phyloP scores from a whole-genome alignment of 2,329 filamentous ascomycete genomes.

The Dactylellina drechsleri region DNA sequence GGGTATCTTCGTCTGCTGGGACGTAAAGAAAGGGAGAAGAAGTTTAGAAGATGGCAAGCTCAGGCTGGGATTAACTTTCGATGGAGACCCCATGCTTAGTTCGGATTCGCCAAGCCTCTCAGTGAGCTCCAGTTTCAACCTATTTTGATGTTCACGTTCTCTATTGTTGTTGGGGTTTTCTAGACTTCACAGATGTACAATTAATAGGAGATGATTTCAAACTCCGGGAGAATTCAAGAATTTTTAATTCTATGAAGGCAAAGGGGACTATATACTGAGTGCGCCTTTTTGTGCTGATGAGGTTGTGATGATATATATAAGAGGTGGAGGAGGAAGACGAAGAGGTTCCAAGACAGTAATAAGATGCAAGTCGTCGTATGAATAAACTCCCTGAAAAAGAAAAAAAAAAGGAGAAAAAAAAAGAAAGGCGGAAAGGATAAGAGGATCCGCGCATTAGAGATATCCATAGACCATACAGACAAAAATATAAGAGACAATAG shows the following conservation, averaged over 20 bases:
- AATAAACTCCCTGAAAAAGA: conserved; percentile 54
- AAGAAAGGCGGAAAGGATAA: conserved; percentile 39
- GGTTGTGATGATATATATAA: conserved; percentile 45
- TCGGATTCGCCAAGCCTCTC: neutral
- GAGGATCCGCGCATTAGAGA: conserved; percentile 51
- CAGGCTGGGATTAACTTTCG: neutral
- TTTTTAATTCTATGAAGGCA: conserved; percentile 54
- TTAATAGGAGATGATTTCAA: too few species aligned
- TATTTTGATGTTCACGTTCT: neutral
- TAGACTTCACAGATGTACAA: neutral
- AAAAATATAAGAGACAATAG: conserved; percentile 38
- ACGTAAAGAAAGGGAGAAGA: neutral
- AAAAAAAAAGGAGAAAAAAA: conserved; percentile 55
- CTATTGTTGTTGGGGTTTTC: neutral
- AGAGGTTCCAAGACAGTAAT: conserved; percentile 14
- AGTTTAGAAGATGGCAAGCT: neutral
- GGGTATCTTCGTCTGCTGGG: neutral
- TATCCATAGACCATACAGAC: conserved; percentile 55
- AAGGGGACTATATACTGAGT: conserved; percentile 53
- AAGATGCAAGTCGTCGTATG: conserved; percentile 50
- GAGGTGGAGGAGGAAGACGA: conserved; percentile 4
- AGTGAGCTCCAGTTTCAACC: too few species aligned
- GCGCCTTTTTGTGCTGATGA: conserved; percentile 53
- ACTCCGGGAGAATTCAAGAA: conserved; percentile 52
- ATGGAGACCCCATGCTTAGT: neutral